These are phyloP conservation scores for Theobroma grandiflorum DNA, from an alignment of 441 rosid genomes.

Conservation along the genomic window DNA sequence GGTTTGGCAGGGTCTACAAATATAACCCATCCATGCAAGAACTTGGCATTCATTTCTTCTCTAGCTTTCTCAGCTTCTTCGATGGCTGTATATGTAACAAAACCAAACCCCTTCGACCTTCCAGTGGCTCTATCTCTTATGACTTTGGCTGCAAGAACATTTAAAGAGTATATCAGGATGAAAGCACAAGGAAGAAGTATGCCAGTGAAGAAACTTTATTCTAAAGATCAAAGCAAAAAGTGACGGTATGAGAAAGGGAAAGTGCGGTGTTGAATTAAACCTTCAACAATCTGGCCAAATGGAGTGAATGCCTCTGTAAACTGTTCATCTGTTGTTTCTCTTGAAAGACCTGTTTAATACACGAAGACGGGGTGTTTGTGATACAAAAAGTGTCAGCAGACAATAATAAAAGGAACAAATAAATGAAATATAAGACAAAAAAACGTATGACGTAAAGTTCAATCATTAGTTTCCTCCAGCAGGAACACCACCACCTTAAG, in stretches of 20 bases:
- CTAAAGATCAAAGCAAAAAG: background rate
- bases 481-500: background rate
- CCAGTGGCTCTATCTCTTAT: conserved; percentile 65
- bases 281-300: conserved; percentile 82
- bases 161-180: conserved; percentile 7
- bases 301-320: conserved; percentile 78
- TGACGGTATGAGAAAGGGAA: background rate
- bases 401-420: background rate
- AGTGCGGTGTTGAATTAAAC: conserved; percentile 33
- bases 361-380: conserved; percentile 17
- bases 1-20: conserved; percentile 96
- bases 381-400: conserved; percentile 5
- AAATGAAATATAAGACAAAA: background rate
- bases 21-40: conserved; percentile 93
- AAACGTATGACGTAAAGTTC: background rate
- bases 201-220: background rate
- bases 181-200: background rate
- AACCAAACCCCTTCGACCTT: conserved; percentile 88
- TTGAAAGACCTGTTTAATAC: conserved; percentile 68
- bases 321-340: conserved; percentile 77
- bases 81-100: conserved; percentile 65
- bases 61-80: conserved; percentile 94
- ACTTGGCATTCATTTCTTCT: conserved; percentile 87
- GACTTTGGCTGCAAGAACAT: conserved; percentile 65
- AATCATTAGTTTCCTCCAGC: background rate